phyloP scores from a whole-genome alignment of 1,284 basidiomycete genomes.

The Papiliotrema flavescens region DNA sequence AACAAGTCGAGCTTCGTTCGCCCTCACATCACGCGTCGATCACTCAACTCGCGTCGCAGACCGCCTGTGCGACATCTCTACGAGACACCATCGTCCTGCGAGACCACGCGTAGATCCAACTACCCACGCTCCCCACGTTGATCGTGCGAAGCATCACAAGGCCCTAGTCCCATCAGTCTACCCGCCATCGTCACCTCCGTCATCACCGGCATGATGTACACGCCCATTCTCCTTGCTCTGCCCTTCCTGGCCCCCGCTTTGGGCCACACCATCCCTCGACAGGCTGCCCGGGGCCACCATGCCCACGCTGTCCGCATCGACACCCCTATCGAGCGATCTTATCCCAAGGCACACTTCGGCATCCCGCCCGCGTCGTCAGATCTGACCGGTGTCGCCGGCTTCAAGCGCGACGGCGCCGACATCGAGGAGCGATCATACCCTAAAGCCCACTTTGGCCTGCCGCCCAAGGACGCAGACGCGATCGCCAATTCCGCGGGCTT shows the following conservation, averaged over 20 bases:
- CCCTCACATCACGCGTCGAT: neutral
- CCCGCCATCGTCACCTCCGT: neutral
- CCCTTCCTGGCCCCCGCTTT: neutral
- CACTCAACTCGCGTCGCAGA: neutral
- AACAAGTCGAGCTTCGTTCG: neutral
- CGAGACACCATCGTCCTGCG: neutral
- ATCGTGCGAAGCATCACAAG: neutral
- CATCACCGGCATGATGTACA: neutral
- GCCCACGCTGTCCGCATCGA: neutral
- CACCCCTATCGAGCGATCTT: no score
- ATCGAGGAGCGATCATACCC: neutral
- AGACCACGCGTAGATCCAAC: neutral
- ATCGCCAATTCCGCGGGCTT: neutral
- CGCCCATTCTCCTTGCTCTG: neutral
- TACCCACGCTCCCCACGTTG: neutral
- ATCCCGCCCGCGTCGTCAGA: neutral
- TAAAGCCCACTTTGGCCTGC: slow-evolving; percentile 1
- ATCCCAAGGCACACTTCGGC: slow-evolving; percentile 1
- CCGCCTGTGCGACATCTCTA: neutral
- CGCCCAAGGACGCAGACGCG: neutral
- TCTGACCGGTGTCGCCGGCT: neutral
- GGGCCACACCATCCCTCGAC: slow-evolving; percentile 1
- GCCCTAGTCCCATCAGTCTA: neutral
- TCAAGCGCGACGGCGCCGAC: neutral
- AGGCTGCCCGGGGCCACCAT: neutral